Evolutionary conservation across 2,329 filamentous ascomycete species (phyloP).

Genomic region (Penicillium sp.): DNA sequence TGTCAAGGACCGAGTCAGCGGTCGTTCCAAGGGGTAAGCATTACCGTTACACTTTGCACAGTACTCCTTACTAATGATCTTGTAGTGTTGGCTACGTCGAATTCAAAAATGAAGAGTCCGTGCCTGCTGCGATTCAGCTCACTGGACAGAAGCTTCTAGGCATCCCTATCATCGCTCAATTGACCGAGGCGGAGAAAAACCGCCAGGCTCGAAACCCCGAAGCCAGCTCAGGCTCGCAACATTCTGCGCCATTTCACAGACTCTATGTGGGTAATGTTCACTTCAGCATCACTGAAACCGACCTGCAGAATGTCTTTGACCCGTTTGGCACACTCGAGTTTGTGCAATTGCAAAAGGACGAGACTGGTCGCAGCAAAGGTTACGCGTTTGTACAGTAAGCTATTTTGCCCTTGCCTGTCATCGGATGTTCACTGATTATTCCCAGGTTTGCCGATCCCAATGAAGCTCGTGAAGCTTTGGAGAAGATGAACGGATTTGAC

Average conservation of each 20-base stretch:
- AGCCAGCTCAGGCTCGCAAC: slow-evolving; percentile 59
- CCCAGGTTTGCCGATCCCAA: slow-evolving; percentile 78
- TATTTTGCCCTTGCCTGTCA: background rate
- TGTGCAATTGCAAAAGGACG: slow-evolving; percentile 95
- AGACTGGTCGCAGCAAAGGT: slow-evolving; percentile 79
- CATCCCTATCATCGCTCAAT: slow-evolving; percentile 96
- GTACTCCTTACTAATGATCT: slow-evolving; percentile 2
- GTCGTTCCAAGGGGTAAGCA: slow-evolving; percentile 95
- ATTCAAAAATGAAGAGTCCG: slow-evolving; percentile 93
- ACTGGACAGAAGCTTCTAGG: slow-evolving; percentile 97
- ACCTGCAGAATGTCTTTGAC: slow-evolving; percentile 93
- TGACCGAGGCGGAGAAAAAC: slow-evolving; percentile 99
- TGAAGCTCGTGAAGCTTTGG: slow-evolving; percentile 86
- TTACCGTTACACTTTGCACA: too few relatives aligned
- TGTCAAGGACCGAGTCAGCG: slow-evolving; percentile 94
- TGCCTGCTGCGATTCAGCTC: slow-evolving; percentile 88
- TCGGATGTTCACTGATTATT: slow-evolving; percentile 27
- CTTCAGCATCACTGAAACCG: slow-evolving; percentile 96
- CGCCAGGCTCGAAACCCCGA: slow-evolving; percentile 85
- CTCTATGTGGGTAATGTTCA: slow-evolving; percentile 99
- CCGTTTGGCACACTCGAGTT: slow-evolving; percentile 97
- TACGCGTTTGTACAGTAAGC: slow-evolving; percentile 99
- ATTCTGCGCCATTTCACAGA: slow-evolving; percentile 90
- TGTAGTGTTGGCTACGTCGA: slow-evolving; percentile 95
- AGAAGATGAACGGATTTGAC: slow-evolving; percentile 99